Base-by-base conservation (phyloP, 306 rosid genomes). In the Purshia tridentata region DNA sequence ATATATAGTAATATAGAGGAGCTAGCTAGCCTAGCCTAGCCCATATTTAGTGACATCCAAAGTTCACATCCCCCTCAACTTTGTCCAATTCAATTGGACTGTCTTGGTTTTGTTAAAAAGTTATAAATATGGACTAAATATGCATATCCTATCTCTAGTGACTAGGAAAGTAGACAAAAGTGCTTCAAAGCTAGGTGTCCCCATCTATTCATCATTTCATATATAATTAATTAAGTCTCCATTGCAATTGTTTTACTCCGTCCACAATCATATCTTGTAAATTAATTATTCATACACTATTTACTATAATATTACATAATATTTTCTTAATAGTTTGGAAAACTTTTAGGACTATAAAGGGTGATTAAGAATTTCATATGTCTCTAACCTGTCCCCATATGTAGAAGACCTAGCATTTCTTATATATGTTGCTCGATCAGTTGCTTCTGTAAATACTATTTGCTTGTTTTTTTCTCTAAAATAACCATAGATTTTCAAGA, bases 161-260 rank as follows among this genome's bases (percentile, higher is more conserved):
- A 77, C 84, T 69, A 67, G 42, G 77, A 76, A 68, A 76, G 73
- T 63, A 72, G 83, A 76, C 67, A 78, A 79, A 20, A 20, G 55
- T 54, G 68, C 66, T 76, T 65, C 50, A 50, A 65, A 65, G n/a
- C n/a, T n/a, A n/a, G 13, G 49, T 71, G 74, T 73, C 65, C 67
- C 76, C 69, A 51, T 69, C 54, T 63, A 48, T n/a, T 59, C 61
- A 65, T 2, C n/a, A 37, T 13, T 69, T 64, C 37, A 50, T 57
- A 68, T 29, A 29, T 29, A 29, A 29, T 68, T 12, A 54, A 65
- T 68, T 12, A 54, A 65, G 2, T 18, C 42, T 58, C 64, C 29
- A 67, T 16, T 16, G 29, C 60, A 74, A 80, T 68, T 66, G 52
- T 72, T 80, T 85, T 72, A 72, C 79, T 58, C 19, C 52, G 77